Evolutionary conservation across 2,329 filamentous ascomycete genomes (phyloP), one percentile per base, ranked within the genome.

Genomic region (Colletotrichum scovillei): DNA sequence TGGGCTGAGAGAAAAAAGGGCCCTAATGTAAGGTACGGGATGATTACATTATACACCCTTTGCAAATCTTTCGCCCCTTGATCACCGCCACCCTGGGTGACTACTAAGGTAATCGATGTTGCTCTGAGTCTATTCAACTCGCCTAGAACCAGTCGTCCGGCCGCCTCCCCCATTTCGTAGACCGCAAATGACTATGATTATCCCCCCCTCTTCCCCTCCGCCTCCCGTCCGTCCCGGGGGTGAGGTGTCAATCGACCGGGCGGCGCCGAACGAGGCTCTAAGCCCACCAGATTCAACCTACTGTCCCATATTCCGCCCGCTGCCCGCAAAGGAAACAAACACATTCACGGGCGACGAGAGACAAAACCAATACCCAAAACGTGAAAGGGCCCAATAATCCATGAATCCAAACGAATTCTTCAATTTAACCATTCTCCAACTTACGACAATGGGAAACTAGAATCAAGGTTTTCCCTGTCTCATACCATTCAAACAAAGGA

Each of bases 31-130:
- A 49, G 42, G 42, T 49, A 49, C 42, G 19, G 7, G 3, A 49
- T 49, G 32, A 19, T 42, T 42, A 49, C 38, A 42, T 16, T 14
- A 42, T 16, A 16, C 16, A 42, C 38, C 38, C 14, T 42, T 42
- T 16, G 14, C 38, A 42, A 49, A 49, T 19, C 16, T 49, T 49
- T 49, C 8, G 19, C 57, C 52, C 19, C n/a, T 57, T 35, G 55
- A 52, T 57, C 67, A 70, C 67, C 60, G 60, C 67, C 70, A 52
- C 46, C 66, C 28, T 35, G 32, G 32, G 11, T 35, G 32, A 35
- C 9, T 69, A 42, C 24, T 30, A 30, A 30, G 28, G 28, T 30
- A 35, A 11, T 53, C 9, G 30, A 8, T 32, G 30, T 32, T 35
- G 32, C 32, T 42, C 38, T 8, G 38, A 42, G 14, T 19, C 38